phyloP scores from a whole-genome alignment of 108 stramenopile species.

The Stephanodiscus triporus region DNA sequence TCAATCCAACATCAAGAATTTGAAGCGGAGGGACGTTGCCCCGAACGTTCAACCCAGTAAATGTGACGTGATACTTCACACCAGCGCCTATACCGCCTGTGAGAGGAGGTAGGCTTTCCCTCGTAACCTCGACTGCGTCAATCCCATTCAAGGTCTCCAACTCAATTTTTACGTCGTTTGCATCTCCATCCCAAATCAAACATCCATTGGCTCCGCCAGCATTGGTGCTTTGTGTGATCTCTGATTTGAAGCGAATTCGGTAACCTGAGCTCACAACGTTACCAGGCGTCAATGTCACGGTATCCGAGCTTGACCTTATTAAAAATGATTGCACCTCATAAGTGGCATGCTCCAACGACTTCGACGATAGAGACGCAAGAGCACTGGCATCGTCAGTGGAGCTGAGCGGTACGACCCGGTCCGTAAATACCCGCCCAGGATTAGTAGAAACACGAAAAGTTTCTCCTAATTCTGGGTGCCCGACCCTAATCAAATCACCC shows the following conservation, averaged over 20 bases:
- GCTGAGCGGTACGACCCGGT: constrained; percentile 48
- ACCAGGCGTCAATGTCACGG: constrained; percentile 48
- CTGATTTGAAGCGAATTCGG: constrained; percentile 55
- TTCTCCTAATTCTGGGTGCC: constrained; percentile 67
- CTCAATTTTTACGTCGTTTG: constrained; percentile 53
- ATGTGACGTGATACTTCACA: constrained; percentile 65
- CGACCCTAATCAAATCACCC: constrained; percentile 73
- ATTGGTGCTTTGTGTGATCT: constrained; percentile 41
- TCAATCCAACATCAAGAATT: constrained; percentile 51
- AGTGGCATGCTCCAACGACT: constrained; percentile 55
- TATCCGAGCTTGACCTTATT: constrained; percentile 31
- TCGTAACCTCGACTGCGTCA: constrained; percentile 55
- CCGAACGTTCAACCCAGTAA: constrained; percentile 69
- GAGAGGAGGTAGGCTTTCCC: constrained; percentile 21
- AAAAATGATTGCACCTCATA: constrained; percentile 76
- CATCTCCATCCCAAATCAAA: constrained; percentile 50
- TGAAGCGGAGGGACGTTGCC: constrained; percentile 68
- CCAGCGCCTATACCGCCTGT: constrained; percentile 40
- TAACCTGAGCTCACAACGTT: constrained; percentile 40
- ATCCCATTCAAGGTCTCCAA: constrained; percentile 59
- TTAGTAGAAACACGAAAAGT: constrained; percentile 72
- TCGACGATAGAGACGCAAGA: constrained; percentile 50
- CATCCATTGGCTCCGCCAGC: constrained; percentile 54
- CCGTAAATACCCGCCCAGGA: constrained; percentile 32
- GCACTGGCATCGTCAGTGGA: constrained; percentile 45